A percentile compares a stretch with the other conserved stretches of the same genome.
Evolutionary conservation across 2,329 filamentous ascomycete genomes (phyloP).

Genomic region (Arthrocladium fulminans): DNA sequence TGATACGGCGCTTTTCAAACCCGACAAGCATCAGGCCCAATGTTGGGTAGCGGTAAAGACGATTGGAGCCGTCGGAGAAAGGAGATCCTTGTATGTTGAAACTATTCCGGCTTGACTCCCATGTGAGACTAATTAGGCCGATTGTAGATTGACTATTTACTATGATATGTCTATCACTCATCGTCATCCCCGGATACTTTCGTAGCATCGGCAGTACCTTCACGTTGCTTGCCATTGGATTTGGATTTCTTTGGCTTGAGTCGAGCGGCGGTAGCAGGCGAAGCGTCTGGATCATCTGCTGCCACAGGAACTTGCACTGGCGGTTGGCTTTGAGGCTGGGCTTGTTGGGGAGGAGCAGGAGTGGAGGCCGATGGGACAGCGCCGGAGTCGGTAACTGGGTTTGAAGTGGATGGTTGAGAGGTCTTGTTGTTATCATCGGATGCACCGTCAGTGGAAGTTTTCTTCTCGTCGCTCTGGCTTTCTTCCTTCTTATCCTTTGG

Average conservation of each 20-base stretch:
- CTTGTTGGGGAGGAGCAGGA: neutral
- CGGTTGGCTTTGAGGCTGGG: neutral
- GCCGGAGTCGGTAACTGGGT: neutral
- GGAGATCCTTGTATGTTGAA: too few relatives aligned
- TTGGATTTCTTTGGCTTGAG: constrained; percentile 2
- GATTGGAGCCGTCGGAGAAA: too few relatives aligned
- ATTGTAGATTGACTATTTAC: neutral
- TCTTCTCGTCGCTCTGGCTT: constrained; percentile 1
- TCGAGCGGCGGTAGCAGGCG: constrained; percentile 7
- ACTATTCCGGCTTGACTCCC: too few relatives aligned
- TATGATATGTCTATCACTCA: neutral
- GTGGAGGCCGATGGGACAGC: neutral
- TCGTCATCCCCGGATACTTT: constrained; percentile 7
- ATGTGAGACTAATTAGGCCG: too few relatives aligned
- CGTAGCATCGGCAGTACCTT: neutral
- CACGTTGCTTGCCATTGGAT: neutral
- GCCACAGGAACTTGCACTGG: neutral
- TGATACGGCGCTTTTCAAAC: too few relatives aligned
- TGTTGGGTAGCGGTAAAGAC: too few relatives aligned
- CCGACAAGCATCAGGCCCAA: too few relatives aligned
- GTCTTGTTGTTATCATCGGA: neutral
- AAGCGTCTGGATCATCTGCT: constrained; percentile 9
- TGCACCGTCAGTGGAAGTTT: constrained; percentile 2
- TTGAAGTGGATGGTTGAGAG: constrained; percentile 1
- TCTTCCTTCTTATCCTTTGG: constrained; percentile 2